A percentile compares a stretch with the other conserved stretches of the same genome.
phyloP scores from a whole-genome alignment of 345 rosid genomes.

The Moringa oleifera region DNA sequence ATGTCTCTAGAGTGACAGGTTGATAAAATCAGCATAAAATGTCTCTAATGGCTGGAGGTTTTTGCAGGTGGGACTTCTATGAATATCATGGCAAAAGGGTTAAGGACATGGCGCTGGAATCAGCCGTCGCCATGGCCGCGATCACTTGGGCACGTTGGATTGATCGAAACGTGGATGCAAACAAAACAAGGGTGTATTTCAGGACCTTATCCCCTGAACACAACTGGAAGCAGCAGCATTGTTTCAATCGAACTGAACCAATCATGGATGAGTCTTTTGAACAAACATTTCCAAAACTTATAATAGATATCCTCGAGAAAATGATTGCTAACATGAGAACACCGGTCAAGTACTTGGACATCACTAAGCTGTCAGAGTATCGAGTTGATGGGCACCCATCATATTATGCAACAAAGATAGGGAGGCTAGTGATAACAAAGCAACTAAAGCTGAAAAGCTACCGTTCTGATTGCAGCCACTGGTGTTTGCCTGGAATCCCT shows the following conservation, averaged over 20 bases:
- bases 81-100: constrained; percentile 22
- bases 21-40: neutral
- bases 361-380: constrained; percentile 33
- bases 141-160: constrained; percentile 48
- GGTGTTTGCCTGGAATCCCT: constrained; percentile 63
- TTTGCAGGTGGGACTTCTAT: constrained; percentile 43
- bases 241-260: constrained; percentile 30
- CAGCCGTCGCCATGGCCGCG: constrained; percentile 33
- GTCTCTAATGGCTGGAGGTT: neutral
- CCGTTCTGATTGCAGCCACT: constrained; percentile 50
- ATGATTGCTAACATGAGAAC: constrained; percentile 26
- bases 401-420: constrained; percentile 28
- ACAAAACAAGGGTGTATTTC: constrained; percentile 35
- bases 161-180: constrained; percentile 20
- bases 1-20: neutral
- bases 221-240: constrained; percentile 22
- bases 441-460: constrained; percentile 10
- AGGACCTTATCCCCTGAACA: constrained; percentile 46
- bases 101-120: constrained; percentile 28
- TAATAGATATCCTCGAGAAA: constrained; percentile 22
- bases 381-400: constrained; percentile 48
- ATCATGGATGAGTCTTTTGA: constrained; percentile 21
- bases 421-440: constrained; percentile 4
- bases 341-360: constrained; percentile 32
- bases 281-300: constrained; percentile 13